A percentile compares a stretch with the other conserved stretches of the same genome.
Conservation (phyloP, 768 basidiomycete species). For the Kondoa malvinella region DNA sequence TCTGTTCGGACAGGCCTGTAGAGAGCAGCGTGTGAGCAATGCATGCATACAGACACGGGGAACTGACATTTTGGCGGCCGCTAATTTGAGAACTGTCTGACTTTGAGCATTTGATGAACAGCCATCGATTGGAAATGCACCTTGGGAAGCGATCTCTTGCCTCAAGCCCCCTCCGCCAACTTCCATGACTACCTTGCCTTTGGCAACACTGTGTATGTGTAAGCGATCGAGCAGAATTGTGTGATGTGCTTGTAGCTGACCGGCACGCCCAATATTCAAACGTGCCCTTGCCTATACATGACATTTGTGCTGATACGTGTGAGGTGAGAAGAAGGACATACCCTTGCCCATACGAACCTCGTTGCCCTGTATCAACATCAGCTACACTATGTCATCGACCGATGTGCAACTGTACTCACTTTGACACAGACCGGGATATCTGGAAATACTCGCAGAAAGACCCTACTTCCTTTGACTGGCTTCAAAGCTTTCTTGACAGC, state of each 20-base stretch:
- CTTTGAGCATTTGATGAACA: background rate
- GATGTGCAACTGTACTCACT: slow-evolving; percentile 36
- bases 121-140: slow-evolving; percentile 36
- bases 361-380: slow-evolving; percentile 51
- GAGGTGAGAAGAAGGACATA: too few species aligned
- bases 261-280: slow-evolving; percentile 96
- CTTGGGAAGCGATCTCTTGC: slow-evolving; percentile 80
- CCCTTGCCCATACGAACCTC: slow-evolving; percentile 98
- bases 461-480: slow-evolving; percentile 67
- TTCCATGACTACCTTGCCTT: slow-evolving; percentile 81
- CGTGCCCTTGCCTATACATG: slow-evolving; percentile 61
- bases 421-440: slow-evolving; percentile 96
- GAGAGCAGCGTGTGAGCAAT: background rate
- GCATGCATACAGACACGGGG: too few species aligned
- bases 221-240: background rate
- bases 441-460: slow-evolving; percentile 78
- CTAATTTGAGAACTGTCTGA: slow-evolving; percentile 53
- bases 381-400: background rate
- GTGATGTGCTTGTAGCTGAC: slow-evolving; percentile 35
- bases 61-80: slow-evolving; percentile 71
- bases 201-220: slow-evolving; percentile 47
- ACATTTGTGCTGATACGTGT: too few species aligned
- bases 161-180: slow-evolving; percentile 77
- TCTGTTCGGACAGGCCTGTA: background rate
- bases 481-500: slow-evolving; percentile 81